Conservation (phyloP, 129 eudicot species). For the Centaurea solstitialis region DNA sequence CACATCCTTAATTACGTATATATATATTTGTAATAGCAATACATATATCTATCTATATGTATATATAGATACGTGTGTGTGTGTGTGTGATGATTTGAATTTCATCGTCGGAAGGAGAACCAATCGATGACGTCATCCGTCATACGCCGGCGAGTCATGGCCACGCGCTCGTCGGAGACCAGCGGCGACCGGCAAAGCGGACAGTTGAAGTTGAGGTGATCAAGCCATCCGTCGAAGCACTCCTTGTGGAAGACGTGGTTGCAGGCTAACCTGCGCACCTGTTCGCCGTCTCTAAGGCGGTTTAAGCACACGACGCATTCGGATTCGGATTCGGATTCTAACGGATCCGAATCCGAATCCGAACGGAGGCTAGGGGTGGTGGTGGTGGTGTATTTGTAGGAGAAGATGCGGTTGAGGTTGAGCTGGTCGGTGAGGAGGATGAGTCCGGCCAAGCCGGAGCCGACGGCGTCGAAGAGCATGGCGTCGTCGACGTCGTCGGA, state of each 20-base stretch:
- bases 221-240: conserved; percentile 88
- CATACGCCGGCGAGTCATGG: conserved; percentile 42
- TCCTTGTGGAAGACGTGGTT: conserved; percentile 79
- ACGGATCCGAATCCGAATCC: conserved; percentile 2
- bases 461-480: conserved; percentile 42
- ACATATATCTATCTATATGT: not conserved
- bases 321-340: not conserved
- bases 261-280: conserved; percentile 67
- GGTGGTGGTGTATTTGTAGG: conserved; percentile 40
- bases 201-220: conserved; percentile 61
- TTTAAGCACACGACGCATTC: conserved; percentile 80
- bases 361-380: not conserved
- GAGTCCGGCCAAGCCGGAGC: conserved; percentile 66
- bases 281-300: conserved; percentile 56
- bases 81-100: not conserved
- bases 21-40: too few relatives aligned
- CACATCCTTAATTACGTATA: not conserved
- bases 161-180: conserved; percentile 57
- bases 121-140: conserved; percentile 45
- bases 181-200: conserved; percentile 69
- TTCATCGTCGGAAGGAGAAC: conserved; percentile 44
- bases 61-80: not conserved
- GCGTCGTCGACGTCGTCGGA: conserved; percentile 28
- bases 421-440: conserved; percentile 62
- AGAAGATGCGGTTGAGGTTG: conserved; percentile 49